Evolutionary conservation across 2,329 filamentous ascomycete genomes (phyloP).

Genomic region (Rugonectria rugulosa): DNA sequence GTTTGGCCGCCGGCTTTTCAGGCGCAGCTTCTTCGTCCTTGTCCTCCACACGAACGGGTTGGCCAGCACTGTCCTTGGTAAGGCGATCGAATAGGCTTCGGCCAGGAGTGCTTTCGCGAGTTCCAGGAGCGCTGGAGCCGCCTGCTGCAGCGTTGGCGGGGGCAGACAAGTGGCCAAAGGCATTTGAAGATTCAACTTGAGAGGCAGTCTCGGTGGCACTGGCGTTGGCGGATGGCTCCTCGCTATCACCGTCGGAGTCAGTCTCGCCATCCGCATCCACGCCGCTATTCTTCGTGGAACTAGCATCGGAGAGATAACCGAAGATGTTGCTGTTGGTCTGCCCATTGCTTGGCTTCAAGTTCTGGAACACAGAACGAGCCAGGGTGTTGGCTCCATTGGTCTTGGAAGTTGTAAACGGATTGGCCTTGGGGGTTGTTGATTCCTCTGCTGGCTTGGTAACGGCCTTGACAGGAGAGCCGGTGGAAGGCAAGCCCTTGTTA

Average conservation of each 20-base stretch:
- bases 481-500: slow-evolving; percentile 51
- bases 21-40: slow-evolving; percentile 31
- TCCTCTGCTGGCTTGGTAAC: slow-evolving; percentile 37
- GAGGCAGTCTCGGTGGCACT: slow-evolving; percentile 52
- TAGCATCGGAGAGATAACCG: slow-evolving; percentile 64
- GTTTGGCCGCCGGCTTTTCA: slow-evolving; percentile 39
- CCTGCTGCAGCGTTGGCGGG: slow-evolving; percentile 34
- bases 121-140: slow-evolving; percentile 49
- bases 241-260: slow-evolving; percentile 52
- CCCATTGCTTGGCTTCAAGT: slow-evolving; percentile 44
- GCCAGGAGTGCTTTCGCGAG: slow-evolving; percentile 54
- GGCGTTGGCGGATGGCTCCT: slow-evolving; percentile 52
- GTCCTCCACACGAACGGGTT: slow-evolving; percentile 53
- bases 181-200: slow-evolving; percentile 32
- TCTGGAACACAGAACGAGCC: slow-evolving; percentile 54
- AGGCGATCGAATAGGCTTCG: slow-evolving; percentile 65
- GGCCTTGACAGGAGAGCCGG: slow-evolving; percentile 44
- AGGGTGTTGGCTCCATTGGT: slow-evolving; percentile 45
- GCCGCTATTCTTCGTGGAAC: slow-evolving; percentile 62
- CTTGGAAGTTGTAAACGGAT: slow-evolving; percentile 46
- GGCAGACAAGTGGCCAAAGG: slow-evolving; percentile 44
- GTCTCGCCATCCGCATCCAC: slow-evolving; percentile 56
- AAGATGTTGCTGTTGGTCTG: slow-evolving; percentile 60
- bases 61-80: slow-evolving; percentile 57
- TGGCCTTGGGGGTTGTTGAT: slow-evolving; percentile 42